Conservation (phyloP, 345 rosid genomes). For the Eutrema heterophyllum region DNA sequence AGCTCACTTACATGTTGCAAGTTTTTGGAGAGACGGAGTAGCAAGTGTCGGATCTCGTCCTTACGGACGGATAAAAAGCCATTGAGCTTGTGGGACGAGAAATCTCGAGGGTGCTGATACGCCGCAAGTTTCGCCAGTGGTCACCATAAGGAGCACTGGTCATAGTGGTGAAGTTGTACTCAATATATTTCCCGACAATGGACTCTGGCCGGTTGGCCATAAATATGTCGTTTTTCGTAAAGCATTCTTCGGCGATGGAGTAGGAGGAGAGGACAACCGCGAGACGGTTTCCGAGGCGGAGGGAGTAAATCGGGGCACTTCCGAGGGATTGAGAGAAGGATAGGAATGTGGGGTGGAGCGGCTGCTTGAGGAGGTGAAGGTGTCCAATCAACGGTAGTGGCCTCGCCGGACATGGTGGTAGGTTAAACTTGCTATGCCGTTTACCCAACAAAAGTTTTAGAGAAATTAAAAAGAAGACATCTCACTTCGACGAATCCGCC, state of each 20-base stretch:
- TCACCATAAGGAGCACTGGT: conserved; percentile 44
- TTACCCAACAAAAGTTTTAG: neutral
- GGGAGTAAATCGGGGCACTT: conserved; percentile 29
- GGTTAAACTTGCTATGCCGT: conserved; percentile 2
- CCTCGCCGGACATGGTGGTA: conserved; percentile 43
- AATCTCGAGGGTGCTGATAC: conserved; percentile 38
- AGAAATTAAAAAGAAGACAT: neutral
- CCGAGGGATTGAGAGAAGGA: conserved; percentile 28
- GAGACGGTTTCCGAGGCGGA: conserved; percentile 35
- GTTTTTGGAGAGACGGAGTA: conserved; percentile 14
- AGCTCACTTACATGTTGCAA: conserved; percentile 9
- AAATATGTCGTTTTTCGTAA: conserved; percentile 41
- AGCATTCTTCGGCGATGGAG: conserved; percentile 41
- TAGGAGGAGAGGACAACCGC: conserved; percentile 44
- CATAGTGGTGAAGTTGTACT: conserved; percentile 27
- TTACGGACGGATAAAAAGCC: conserved; percentile 5
- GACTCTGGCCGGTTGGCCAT: conserved; percentile 49
- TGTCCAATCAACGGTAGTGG: conserved; percentile 47
- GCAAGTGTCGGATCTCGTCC: conserved; percentile 18
- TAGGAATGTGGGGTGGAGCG: conserved; percentile 32
- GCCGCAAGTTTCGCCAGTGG: conserved; percentile 47
- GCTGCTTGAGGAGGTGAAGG: conserved; percentile 36
- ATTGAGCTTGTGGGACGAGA: conserved; percentile 30
- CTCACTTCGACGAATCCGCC: no score
- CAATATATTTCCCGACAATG: conserved; percentile 28